These are phyloP conservation scores for Leucocoprinus leucothites DNA, from an alignment of 768 basidiomycete genomes.

Conservation along the genomic window DNA sequence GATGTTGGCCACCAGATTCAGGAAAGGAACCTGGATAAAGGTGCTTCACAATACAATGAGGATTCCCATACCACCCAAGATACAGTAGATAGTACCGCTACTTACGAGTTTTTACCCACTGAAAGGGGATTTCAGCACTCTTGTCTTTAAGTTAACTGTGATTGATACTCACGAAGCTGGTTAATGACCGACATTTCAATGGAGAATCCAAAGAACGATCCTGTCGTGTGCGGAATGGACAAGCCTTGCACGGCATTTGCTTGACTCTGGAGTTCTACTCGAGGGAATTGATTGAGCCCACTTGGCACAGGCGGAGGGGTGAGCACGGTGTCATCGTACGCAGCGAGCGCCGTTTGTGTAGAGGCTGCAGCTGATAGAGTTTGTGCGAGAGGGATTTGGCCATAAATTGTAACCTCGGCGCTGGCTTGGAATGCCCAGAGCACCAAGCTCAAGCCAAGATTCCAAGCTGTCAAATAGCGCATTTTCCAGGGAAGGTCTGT, in stretches of 20 bases:
- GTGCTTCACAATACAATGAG: constrained; percentile 34
- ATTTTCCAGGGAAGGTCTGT: no score
- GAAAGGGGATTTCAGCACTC: no score
- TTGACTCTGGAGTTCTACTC: constrained; percentile 35
- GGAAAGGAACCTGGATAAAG: constrained; percentile 55
- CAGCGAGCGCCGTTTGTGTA: constrained; percentile 32
- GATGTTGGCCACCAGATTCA: constrained; percentile 73
- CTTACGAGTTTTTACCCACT: no score
- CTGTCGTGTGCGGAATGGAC: constrained; percentile 41
- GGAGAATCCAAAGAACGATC: constrained; percentile 68
- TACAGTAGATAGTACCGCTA: no score
- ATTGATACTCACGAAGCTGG: constrained; percentile 40
- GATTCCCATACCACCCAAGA: no score
- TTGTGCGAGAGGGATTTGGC: constrained; percentile 27
- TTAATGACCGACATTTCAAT: constrained; percentile 73
- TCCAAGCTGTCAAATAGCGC: no score
- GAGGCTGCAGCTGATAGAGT: constrained; percentile 7
- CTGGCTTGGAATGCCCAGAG: no score
- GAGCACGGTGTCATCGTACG: constrained; percentile 51
- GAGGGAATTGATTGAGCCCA: constrained; percentile 32
- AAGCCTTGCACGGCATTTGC: constrained; percentile 29
- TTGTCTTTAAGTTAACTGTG: constrained; percentile 10
- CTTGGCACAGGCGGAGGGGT: constrained; percentile 48
- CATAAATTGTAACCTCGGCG: constrained; percentile 33
- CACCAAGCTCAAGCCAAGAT: no score